Base-by-base conservation (phyloP, 1,139 yeast species). In the Blastobotrys capitulatus region DNA sequence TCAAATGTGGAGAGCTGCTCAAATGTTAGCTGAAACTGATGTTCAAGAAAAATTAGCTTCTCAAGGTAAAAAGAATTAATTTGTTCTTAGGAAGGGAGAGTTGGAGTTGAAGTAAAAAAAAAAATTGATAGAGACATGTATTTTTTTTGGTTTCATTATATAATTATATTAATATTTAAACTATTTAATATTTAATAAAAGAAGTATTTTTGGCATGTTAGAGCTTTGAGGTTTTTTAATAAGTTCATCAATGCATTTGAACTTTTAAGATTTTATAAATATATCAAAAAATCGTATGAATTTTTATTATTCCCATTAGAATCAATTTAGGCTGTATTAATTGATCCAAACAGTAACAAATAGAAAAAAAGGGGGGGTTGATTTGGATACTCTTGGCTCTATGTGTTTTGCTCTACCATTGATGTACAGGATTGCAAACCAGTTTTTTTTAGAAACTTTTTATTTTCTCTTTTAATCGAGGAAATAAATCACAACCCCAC, bases 1-100 rank as follows among this genome's bases (percentile, higher is more conserved):
- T 55, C 99, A 94, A 69, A 72, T 94, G 77, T 77, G 80, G 56
- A 80, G 86, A 59, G 99, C 98, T 19, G 88, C 95, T 10, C 69
- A 85, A 44, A 76, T 80, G 51, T 76, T 94, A 62, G 97, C 97
- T 8, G 80, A 77, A 55, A 65, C 79, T 56, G 98, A 94, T 66
- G 94, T 92, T 16, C 80, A 77, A 50, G 85, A 79, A 38, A 74
- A 63, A 59, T 25, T n/a, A 13, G 32, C 32, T 13, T 3, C n/a
- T 29, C 22, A 16, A n/a, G n/a, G 9, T 3, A 37, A 37, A 27
- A 29, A 29, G 32, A 29, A 12, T 29, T 29, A 29, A 31, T 8
- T n/a, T n/a, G n/a, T n/a, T 25, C 44, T 10, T 15, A 20, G 42
- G 8, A 40, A 26, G 9, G 31, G 44, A 27, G n/a, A n/a, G 7